Evolutionary conservation across 208 protist genomes (phyloP), one percentile per base, ranked within the genome.

Genomic region (Acanthamoeba sp.): DNA sequence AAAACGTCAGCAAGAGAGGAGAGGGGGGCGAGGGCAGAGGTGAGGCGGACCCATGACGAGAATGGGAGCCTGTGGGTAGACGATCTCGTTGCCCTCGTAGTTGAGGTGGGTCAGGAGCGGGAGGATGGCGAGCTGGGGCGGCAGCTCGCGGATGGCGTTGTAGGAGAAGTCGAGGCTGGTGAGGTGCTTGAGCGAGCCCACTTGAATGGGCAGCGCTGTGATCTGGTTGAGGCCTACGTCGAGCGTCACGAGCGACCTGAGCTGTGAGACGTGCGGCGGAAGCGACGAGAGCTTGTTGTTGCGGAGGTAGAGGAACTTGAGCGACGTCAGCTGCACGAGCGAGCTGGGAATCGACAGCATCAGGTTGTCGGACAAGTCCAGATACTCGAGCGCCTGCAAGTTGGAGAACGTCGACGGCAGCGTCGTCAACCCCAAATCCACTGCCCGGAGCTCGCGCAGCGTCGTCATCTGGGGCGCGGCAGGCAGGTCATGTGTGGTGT

Each of bases 331-430:
- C 40, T 89, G 80, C 22, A 55, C 12, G 32, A 89, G 42, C 29
- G 80, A 32, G n/a, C 45, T 29, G 32, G 80, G 80, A 18, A 89
- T 24, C 48, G 80, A 36, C 20, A 42, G 42, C 22, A 89, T 42
- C 80, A 55, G 80, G 80, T 89, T 89, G 29, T 89, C 32, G 20
- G 80, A 89, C 20, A 89, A 48, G 24, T 89, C 80, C 52, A 89
- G 50, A 48, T 80, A 80, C 40, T 80, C 71, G 34, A 80, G 71
- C 22, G 71, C 71, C 71, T 80, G 71, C 32, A 80, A 38, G 2
- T 6, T 80, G 71, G 71, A 80, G 40, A 80, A 80, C 18, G 32
- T 29, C 71, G 71, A 80, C 36, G 71, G 71, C 24, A 80, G 71
- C 20, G 71, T 80, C 12, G 71, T 80, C 18, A 80, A 34, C 40